Base-by-base conservation (phyloP, 306 rosid species). In the Mucuna pruriens region DNA sequence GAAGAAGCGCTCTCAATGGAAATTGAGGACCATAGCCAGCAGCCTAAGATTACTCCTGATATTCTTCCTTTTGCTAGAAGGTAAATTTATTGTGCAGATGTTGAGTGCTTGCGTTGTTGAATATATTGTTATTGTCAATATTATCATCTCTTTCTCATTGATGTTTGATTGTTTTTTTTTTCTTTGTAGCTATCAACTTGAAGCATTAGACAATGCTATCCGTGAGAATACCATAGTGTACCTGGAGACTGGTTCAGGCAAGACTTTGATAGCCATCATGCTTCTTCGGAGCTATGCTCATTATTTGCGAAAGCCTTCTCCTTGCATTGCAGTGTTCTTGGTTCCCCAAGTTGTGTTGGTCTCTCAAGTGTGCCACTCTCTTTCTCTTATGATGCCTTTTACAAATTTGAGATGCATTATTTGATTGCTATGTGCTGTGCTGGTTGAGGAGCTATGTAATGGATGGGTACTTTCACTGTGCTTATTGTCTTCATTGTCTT, bases 171-270 rank as follows among this genome's bases (percentile, higher is more conserved):
- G 3, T 51, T 13, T 52, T 39, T 9, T 4, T 44, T 9, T 57
- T 51, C 71, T 57, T 17, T 80, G 80, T 87, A 94, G 98, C 75
- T 94, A 94, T 80, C 97, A 94, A 38, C 82, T 94, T 7, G 97
- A 94, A 84, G 98, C 97, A 0, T 74, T 94, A 51, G 97, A 87
- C 5, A 85, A 65, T 22, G 94, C 96, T 5, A 75, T 91, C 0
- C 86, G 79, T 33, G 81, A 85, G 57, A 94, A 94, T 76, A 92
- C 97, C 6, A 61, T 91, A 11, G 97, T 91, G 67, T 92, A 57
- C 79, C 83, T 95, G 85, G 98, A 92, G 84, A 94, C 98, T 9
- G 97, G 98, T 69, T 86, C 97, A 0, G 98, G 98, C 42, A 94
- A 94, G 86, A 95, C 98, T 55, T 85, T 95, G 86, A 91, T 95